Percentiles rank a stretch among this genome's conserved stretches.
Evolutionary conservation across 2,329 filamentous ascomycete species (phyloP).

Genomic region (Sarocladium oryzae): DNA sequence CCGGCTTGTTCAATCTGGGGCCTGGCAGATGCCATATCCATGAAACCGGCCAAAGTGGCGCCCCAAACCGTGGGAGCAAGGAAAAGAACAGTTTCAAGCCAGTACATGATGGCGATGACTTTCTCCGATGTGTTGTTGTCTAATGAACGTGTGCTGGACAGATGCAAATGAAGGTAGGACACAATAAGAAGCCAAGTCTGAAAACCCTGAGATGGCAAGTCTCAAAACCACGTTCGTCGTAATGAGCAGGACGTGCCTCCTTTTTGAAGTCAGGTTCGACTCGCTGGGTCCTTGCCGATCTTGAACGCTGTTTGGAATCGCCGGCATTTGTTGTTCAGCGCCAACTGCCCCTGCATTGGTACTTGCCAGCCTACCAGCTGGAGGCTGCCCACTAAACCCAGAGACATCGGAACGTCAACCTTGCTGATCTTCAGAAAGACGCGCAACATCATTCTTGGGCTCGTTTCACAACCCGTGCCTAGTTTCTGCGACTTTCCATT

Average conservation of each 20-base stretch:
- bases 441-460: background rate
- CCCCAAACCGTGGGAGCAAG: background rate
- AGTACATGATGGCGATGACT: background rate
- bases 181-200: too few relatives aligned
- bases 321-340: background rate
- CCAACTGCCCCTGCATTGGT: background rate
- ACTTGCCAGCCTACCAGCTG: background rate
- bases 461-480: background rate
- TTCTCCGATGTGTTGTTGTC: background rate
- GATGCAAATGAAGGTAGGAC: background rate
- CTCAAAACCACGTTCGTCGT: background rate
- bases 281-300: constrained; percentile 7
- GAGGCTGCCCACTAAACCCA: background rate
- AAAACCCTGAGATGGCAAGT: background rate
- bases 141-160: background rate
- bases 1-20: constrained; percentile 15
- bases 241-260: background rate
- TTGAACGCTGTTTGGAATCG: background rate
- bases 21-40: background rate
- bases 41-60: background rate
- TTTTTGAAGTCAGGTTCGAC: background rate
- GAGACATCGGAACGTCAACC: background rate
- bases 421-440: constrained; percentile 4
- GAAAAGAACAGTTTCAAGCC: background rate
- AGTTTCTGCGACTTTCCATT: background rate